Evolutionary conservation across 768 basidiomycete genomes (phyloP), one percentile per base, ranked within the genome.

Genomic region (Lactarius vividus): DNA sequence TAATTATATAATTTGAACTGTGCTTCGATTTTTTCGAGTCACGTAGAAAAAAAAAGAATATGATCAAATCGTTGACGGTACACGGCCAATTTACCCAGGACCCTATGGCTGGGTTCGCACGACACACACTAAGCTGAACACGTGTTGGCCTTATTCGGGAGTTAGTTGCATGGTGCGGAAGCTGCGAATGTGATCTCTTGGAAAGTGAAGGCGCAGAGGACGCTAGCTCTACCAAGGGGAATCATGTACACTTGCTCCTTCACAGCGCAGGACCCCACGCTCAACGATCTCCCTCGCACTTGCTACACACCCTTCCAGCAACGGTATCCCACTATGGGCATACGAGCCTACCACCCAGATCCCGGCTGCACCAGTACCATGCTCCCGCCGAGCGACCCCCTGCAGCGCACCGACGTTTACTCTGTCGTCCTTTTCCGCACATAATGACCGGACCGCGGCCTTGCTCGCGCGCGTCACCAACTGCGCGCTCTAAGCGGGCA

Each of bases 301-400:
- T 20, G 82, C 82, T 15, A 91, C 91, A 73, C 91, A 93, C 2
- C 89, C 90, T 71, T 94, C 92, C 58, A 93, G 75, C 61, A 94
- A 74, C 10, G 91, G 91, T 57, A 92, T 89, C 0, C 92, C 91
- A 20, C 81, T 76, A 71, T 85, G 82, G 16, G 85, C 87, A 73
- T 88, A 92, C 20, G 85, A 83, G 2, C 91, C 91, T 65, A 84
- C 86, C n/a, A 91, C 77, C 85, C 88, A 89, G 8, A 92, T 74
- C 0, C 85, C 84, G 1, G 84, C 79, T 23, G 72, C 71, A 29
- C 75, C 73, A 18, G 66, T 70, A 13, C 74, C 66, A 46, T 76
- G 73, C 62, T 60, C 66, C 49, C 59, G 58, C 59, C 66, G 63
- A 40, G 79, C 80, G 15, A 78, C 82, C 15, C 87, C 87, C 69